Percentiles rank a stretch among this genome's conserved stretches.
phyloP scores from a whole-genome alignment of 2,329 filamentous ascomycete genomes.

The Nannizziopsis arthrosporioides region DNA sequence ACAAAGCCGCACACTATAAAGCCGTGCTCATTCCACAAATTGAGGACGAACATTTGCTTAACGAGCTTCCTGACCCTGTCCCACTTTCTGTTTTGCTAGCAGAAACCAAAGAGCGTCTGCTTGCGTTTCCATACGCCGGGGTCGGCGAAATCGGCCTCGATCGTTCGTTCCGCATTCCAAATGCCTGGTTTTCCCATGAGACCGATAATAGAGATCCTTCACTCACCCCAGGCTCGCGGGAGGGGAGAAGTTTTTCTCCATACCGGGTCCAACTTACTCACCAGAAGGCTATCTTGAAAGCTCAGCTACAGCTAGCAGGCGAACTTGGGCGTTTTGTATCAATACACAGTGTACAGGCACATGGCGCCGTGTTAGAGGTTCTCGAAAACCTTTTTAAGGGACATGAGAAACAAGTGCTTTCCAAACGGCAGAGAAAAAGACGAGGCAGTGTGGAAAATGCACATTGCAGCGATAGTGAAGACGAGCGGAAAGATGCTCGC shows the following conservation, averaged over 20 bases:
- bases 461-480: constrained; percentile 21
- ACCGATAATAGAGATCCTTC: constrained; percentile 22
- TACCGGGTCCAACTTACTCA: constrained; percentile 47
- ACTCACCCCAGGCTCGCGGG: constrained; percentile 49
- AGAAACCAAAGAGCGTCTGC: constrained; percentile 39
- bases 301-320: constrained; percentile 48
- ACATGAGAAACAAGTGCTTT: constrained; percentile 40
- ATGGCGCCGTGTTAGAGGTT: constrained; percentile 47
- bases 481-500: constrained; percentile 14
- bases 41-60: constrained; percentile 39
- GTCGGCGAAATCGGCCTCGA: constrained; percentile 54
- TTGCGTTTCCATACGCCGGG: constrained; percentile 43
- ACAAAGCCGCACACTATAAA: constrained; percentile 42
- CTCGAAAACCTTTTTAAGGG: constrained; percentile 48
- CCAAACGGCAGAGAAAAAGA: constrained; percentile 38
- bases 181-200: constrained; percentile 34
- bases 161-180: constrained; percentile 49
- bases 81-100: constrained; percentile 43
- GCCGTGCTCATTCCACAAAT: constrained; percentile 40
- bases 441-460: constrained; percentile 24
- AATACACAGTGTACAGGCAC: constrained; percentile 52
- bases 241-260: constrained; percentile 47
- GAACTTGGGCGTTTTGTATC: constrained; percentile 48
- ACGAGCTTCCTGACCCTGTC: constrained; percentile 42
- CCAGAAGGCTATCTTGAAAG: constrained; percentile 46